Evolutionary conservation across 1,284 basidiomycete species (phyloP), one percentile per base, ranked within the genome.

Genomic region (Ganoderma sinense): DNA sequence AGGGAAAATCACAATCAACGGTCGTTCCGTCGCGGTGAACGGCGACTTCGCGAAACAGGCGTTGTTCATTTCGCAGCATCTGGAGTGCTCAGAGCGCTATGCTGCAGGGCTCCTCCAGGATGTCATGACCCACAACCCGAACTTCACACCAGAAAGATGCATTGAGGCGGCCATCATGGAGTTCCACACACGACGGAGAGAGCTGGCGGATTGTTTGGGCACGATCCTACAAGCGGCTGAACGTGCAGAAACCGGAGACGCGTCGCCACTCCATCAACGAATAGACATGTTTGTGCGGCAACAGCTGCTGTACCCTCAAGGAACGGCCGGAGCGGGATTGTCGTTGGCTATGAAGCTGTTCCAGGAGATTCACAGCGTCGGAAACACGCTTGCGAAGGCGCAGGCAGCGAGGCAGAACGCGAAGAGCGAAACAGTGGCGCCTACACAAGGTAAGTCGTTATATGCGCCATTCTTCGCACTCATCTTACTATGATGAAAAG

Each of bases 81-180:
- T 96, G 66, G 85, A 89, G 75, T 90, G 88, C 73, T 95, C 94
- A 6, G 94, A 96, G 81, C 88, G 89, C 74, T 89, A 93, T 78
- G 81, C 90, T 64, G 91, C 94, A 1, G 84, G 84, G 18, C 84
- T 95, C n/a, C 84, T 95, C 48, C 87, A 92, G 68, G 81, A 85
- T 33, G 85, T 92, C 58, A 89, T 90, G 80, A 76, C 85, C 3
- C 82, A 86, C 70, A 89, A 91, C 75, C 91, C 91, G 1, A 93
- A 93, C 72, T 81, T 91, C 16, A 82, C 81, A 14, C 81, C 87
- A 8, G 84, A 88, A 4, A 82, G 82, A 65, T 87, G 84, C 63
- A 83, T 94, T 43, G 92, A 95, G 77, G 81, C 85, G 1, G 85
- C 91, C 33, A 80, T 96, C 20, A 82, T 89, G 53, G 87, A 88